Percentiles rank a stretch among this genome's conserved stretches.
These are phyloP conservation scores for Biancaea sappan DNA, from an alignment of 306 rosid genomes.

Conservation along the genomic window DNA sequence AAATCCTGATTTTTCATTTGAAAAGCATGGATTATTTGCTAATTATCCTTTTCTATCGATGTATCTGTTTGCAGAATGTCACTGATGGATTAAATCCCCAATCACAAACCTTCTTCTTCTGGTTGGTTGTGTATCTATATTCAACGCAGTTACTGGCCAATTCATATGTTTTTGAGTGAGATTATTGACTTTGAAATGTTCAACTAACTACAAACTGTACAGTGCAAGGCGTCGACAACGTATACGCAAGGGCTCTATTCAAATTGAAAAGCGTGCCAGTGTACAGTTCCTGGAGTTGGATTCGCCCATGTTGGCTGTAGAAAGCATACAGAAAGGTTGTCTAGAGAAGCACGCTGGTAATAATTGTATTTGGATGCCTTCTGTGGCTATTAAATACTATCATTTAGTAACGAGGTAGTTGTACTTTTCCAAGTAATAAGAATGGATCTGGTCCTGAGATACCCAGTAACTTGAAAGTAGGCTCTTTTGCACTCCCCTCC, in stretches of 20 bases:
- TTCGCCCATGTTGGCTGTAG: constrained; percentile 52
- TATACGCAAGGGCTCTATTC: constrained; percentile 42
- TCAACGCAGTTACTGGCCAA: constrained; percentile 44
- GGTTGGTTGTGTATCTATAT: constrained; percentile 67
- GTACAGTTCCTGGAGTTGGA: constrained; percentile 87
- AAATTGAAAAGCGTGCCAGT: constrained; percentile 53
- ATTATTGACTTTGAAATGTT: constrained; percentile 34
- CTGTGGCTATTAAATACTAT: background rate
- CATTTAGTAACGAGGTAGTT: background rate
- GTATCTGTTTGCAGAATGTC: constrained; percentile 58
- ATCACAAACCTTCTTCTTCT: constrained; percentile 75
- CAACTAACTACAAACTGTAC: constrained; percentile 40
- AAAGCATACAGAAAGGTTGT: constrained; percentile 51
- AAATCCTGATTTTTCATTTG: constrained; percentile 19
- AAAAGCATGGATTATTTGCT: constrained; percentile 5
- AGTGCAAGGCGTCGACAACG: constrained; percentile 73
- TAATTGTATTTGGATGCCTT: constrained; percentile 25
- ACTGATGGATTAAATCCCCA: constrained; percentile 77
- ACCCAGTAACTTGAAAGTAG: background rate
- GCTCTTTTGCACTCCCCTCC: background rate
- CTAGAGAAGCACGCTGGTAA: constrained; percentile 66
- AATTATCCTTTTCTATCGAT: constrained; percentile 17
- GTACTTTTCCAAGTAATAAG: background rate
- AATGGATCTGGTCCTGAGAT: constrained; percentile 3
- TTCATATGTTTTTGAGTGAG: constrained; percentile 31